Evolutionary conservation across 2,329 filamentous ascomycete species (phyloP).

Genomic region (Trichoderma sp.): DNA sequence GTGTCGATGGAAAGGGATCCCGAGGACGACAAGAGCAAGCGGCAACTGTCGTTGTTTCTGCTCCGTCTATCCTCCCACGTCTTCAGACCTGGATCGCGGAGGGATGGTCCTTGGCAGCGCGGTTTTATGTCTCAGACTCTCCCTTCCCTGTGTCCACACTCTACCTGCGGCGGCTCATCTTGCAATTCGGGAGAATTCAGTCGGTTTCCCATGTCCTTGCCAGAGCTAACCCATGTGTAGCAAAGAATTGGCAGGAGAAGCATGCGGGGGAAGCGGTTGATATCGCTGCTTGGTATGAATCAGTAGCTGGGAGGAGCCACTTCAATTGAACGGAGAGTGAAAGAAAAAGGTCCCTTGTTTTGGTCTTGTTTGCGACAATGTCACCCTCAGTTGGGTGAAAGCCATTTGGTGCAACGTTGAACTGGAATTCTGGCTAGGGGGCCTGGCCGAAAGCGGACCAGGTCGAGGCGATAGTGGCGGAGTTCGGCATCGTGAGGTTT

Average conservation of each 20-base stretch:
- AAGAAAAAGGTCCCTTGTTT: conserved; percentile 1
- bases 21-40: neutral
- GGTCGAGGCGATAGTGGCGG: neutral
- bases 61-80: neutral
- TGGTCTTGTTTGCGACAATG: neutral
- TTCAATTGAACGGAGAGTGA: neutral
- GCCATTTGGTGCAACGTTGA: too few relatives aligned
- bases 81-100: neutral
- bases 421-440: neutral
- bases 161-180: conserved; percentile 8
- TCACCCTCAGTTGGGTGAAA: too few relatives aligned
- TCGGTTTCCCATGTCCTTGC: neutral
- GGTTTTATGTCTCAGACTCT: neutral
- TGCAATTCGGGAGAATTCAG: neutral
- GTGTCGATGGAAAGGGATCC: neutral
- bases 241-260: neutral
- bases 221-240: neutral
- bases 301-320: neutral
- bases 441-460: conserved; percentile 8
- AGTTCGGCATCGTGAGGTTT: neutral
- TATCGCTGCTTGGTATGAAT: neutral
- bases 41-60: neutral
- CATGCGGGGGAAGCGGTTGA: neutral
- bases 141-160: neutral
- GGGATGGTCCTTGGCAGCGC: neutral